A percentile compares a stretch with the other conserved stretches of the same genome.
Conservation (phyloP, 2,329 filamentous ascomycete species). For the Helotiales sp. region DNA sequence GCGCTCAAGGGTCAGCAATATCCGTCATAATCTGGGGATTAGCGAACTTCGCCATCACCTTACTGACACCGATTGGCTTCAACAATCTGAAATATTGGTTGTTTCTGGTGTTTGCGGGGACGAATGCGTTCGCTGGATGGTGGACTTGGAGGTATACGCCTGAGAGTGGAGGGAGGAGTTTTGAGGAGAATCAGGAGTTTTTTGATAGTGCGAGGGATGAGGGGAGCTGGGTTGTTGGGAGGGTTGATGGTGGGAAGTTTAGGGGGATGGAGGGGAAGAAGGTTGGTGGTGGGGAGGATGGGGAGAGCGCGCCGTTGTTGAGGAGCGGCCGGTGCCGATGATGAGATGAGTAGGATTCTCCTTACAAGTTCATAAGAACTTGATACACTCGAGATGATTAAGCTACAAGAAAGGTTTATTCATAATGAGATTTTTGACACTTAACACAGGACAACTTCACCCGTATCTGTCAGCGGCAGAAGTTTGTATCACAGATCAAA, state of each 20-base stretch:
- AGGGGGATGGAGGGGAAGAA: constrained; percentile 31
- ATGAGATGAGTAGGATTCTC: too few species aligned
- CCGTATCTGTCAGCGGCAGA: too few species aligned
- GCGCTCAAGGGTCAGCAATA: constrained; percentile 69
- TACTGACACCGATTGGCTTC: constrained; percentile 69
- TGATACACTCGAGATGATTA: too few species aligned
- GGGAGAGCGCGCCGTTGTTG: constrained; percentile 30
- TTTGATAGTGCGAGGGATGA: constrained; percentile 52
- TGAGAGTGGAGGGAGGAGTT: constrained; percentile 60
- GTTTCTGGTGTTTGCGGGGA: constrained; percentile 61
- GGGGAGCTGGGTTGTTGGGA: constrained; percentile 58
- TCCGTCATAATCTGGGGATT: constrained; percentile 69
- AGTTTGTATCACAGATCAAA: too few species aligned
- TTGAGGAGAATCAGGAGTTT: constrained; percentile 58
- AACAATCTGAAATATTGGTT: constrained; percentile 61
- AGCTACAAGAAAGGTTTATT: too few species aligned
- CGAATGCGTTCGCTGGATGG: constrained; percentile 53
- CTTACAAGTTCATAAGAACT: too few species aligned
- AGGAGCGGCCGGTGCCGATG: too few species aligned
- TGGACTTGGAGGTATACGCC: constrained; percentile 61
- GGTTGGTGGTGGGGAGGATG: constrained; percentile 21
- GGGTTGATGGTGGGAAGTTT: constrained; percentile 58
- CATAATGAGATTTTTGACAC: too few species aligned
- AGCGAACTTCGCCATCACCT: constrained; percentile 46
- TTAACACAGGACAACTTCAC: too few species aligned